phyloP scores from a whole-genome alignment of 2,329 filamentous ascomycete genomes.

The Blastomyces parvus region DNA sequence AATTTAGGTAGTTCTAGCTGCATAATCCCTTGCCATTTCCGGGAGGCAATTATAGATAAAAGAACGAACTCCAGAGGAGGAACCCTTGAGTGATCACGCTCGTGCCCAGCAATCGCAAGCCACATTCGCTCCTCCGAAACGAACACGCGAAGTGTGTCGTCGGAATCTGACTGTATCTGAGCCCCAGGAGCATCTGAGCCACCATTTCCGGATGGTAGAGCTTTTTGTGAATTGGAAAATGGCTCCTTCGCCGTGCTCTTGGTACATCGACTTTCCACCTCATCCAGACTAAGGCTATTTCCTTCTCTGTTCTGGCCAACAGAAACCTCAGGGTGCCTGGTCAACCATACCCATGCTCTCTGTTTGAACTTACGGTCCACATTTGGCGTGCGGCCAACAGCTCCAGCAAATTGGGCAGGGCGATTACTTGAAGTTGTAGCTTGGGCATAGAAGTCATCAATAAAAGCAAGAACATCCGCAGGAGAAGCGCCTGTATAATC shows the following conservation, averaged over 20 bases:
- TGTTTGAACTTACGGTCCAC: conserved; percentile 45
- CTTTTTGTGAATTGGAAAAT: neutral
- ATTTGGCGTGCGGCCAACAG: conserved; percentile 9
- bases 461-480: conserved; percentile 27
- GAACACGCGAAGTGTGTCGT: conserved; percentile 33
- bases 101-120: conserved; percentile 52
- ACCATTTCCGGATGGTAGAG: neutral
- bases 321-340: conserved; percentile 46
- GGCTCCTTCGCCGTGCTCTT: conserved; percentile 7
- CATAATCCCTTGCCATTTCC: conserved; percentile 45
- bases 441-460: conserved; percentile 29
- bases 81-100: conserved; percentile 46
- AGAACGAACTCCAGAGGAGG: conserved; percentile 47
- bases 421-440: conserved; percentile 12
- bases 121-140: conserved; percentile 50
- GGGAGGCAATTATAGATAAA: conserved; percentile 50
- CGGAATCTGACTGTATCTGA: neutral
- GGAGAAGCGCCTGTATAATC: conserved; percentile 27
- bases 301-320: conserved; percentile 37
- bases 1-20: conserved; percentile 47
- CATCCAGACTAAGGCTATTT: conserved; percentile 33
- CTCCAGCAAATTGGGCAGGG: neutral
- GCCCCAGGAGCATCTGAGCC: neutral
- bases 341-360: conserved; percentile 50
- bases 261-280: conserved; percentile 25